phyloP scores from a whole-genome alignment of 257 asterid genomes.

The Schizonepeta tenuifolia region DNA sequence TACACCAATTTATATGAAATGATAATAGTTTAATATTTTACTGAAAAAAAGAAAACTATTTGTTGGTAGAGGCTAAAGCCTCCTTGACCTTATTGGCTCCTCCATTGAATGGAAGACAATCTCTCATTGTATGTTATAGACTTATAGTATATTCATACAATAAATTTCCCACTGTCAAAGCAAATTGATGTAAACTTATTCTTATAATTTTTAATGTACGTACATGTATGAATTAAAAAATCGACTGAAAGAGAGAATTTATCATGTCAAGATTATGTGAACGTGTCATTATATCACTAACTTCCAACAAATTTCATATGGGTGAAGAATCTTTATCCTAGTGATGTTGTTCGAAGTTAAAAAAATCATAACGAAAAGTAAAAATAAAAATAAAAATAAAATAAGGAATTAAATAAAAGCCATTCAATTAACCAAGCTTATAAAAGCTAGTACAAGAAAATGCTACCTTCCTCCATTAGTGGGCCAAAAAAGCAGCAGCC shows the following conservation, averaged over 20 bases:
- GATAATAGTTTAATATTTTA: no score
- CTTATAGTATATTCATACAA: neutral
- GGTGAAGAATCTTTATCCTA: conserved; percentile 26
- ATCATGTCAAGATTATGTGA: conserved; percentile 18
- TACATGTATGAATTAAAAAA: neutral
- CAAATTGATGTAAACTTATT: neutral
- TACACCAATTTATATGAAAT: no score
- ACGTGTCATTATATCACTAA: conserved; percentile 20
- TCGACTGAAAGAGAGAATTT: neutral
- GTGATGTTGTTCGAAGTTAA: conserved; percentile 33
- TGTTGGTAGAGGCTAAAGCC: no score
- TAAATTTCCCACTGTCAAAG: neutral
- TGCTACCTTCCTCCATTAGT: conserved; percentile 17
- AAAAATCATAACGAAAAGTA: neutral
- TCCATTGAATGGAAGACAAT: neutral
- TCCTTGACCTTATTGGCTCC: no score
- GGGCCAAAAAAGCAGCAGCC: conserved; percentile 25
- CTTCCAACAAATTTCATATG: conserved; percentile 17
- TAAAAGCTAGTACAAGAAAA: conserved; percentile 12
- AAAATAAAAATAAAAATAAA: neutral
- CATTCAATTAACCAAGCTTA: neutral
- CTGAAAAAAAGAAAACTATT: no score
- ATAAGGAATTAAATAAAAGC: neutral
- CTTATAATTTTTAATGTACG: neutral
- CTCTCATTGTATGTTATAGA: neutral